Percentiles rank a stretch among this genome's conserved stretches.
Conservation (phyloP, 768 basidiomycete species). For the Artomyces pyxidatus region DNA sequence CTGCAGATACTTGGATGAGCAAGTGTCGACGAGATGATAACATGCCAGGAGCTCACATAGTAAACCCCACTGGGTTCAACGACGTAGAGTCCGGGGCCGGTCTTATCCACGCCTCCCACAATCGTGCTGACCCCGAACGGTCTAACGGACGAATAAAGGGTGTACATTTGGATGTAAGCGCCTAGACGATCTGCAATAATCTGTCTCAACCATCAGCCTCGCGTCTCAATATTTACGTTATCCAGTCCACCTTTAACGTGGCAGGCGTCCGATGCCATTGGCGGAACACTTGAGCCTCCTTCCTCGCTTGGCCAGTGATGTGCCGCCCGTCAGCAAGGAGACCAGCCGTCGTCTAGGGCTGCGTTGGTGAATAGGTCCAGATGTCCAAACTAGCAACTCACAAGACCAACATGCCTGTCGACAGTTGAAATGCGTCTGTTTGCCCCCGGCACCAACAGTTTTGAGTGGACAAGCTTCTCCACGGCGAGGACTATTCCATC, state of each 20-base stretch:
- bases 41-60: slow-evolving; percentile 45
- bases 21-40: background rate
- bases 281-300: slow-evolving; percentile 71
- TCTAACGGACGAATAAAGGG: slow-evolving; percentile 94
- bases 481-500: slow-evolving; percentile 93
- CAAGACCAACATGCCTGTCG: slow-evolving; percentile 91
- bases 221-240: background rate
- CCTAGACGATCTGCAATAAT: slow-evolving; percentile 70
- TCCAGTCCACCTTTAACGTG: slow-evolving; percentile 61
- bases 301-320: slow-evolving; percentile 74
- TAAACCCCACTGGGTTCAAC: slow-evolving; percentile 93
- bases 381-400: no score
- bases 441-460: slow-evolving; percentile 86
- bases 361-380: background rate
- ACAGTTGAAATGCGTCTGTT: slow-evolving; percentile 92
- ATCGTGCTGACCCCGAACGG: slow-evolving; percentile 96
- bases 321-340: slow-evolving; percentile 90
- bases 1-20: slow-evolving; percentile 29
- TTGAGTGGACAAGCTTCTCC: slow-evolving; percentile 96
- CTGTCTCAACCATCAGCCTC: slow-evolving; percentile 27
- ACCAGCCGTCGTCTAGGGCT: slow-evolving; percentile 77
- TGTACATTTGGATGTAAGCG: slow-evolving; percentile 91
- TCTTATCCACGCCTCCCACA: slow-evolving; percentile 81
- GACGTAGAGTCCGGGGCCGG: slow-evolving; percentile 79
- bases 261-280: slow-evolving; percentile 66